A percentile compares a stretch with the other conserved stretches of the same genome.
Conservation (phyloP, 306 rosid genomes). For the Inga oerstediana region DNA sequence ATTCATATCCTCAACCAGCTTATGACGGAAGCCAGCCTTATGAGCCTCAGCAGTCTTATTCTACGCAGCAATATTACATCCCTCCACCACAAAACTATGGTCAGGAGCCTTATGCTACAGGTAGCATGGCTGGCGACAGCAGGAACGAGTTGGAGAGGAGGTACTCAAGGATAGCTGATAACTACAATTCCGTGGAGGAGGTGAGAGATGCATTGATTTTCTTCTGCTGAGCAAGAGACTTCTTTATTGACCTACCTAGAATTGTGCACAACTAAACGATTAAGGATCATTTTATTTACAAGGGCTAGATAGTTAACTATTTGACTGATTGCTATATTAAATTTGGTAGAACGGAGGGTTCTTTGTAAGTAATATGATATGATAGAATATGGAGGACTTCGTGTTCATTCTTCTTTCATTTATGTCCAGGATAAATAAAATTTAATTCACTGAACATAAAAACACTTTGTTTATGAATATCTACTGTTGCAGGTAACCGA, state of each 20-base stretch:
- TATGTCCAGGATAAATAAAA: background rate
- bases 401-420: constrained; percentile 8
- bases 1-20: constrained; percentile 40
- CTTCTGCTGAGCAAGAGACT: constrained; percentile 18
- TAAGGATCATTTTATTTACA: background rate
- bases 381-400: background rate
- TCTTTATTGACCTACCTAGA: background rate
- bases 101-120: constrained; percentile 37
- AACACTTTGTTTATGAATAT: background rate
- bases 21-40: constrained; percentile 52
- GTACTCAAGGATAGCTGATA: constrained; percentile 82
- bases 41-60: constrained; percentile 49
- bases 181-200: constrained; percentile 73
- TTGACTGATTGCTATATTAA: constrained; percentile 14
- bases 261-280: background rate
- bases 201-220: constrained; percentile 44
- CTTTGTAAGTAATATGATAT: constrained; percentile 5
- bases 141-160: constrained; percentile 61
- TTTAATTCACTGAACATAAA: constrained; percentile 26
- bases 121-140: constrained; percentile 27
- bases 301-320: background rate
- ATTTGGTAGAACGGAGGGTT: constrained; percentile 5
- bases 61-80: constrained; percentile 41
- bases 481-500: constrained; percentile 71
- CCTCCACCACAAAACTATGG: constrained; percentile 46